Percentiles rank a stretch among this genome's conserved stretches.
These are phyloP conservation scores for Emmonsiellopsis sp. DNA, from an alignment of 2,329 filamentous ascomycete genomes.

Conservation along the genomic window DNA sequence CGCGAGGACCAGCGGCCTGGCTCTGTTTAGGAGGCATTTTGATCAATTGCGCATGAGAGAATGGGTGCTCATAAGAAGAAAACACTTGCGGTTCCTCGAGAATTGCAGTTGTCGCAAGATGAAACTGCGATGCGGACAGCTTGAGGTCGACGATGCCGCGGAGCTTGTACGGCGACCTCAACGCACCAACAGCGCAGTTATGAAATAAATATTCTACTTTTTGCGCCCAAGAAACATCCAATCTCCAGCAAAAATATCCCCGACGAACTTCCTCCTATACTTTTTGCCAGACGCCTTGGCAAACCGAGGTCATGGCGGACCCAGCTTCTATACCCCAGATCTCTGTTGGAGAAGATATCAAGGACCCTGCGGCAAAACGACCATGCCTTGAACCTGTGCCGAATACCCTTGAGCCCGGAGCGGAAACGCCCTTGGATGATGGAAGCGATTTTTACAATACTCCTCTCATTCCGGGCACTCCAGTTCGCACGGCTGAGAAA, in stretches of 20 bases:
- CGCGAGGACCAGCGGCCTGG: not conserved
- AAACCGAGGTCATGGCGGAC: constrained; percentile 3
- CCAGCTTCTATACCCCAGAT: not conserved
- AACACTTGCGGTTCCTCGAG: not conserved
- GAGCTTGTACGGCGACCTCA: not conserved
- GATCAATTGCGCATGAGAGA: not conserved
- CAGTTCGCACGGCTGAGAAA: constrained; percentile 12
- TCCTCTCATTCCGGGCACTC: constrained; percentile 22
- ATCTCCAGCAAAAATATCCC: not conserved
- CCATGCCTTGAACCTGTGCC: constrained; percentile 22
- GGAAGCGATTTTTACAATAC: constrained; percentile 36
- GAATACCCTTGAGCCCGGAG: constrained; percentile 9
- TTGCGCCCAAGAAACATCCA: not conserved
- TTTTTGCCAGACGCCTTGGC: not conserved
- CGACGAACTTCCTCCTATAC: not conserved
- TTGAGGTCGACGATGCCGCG: not conserved
- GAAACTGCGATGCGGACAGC: not conserved
- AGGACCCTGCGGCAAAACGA: constrained; percentile 15
- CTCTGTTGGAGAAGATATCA: not conserved
- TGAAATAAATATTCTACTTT: not conserved
- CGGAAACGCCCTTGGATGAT: constrained; percentile 21
- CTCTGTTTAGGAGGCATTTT: not conserved
- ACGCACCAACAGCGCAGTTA: not conserved
- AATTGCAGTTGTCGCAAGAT: not conserved
- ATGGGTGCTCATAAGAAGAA: not conserved